Conservation (phyloP, 2,329 filamentous ascomycete species). For the Diaporthe vaccinii region DNA sequence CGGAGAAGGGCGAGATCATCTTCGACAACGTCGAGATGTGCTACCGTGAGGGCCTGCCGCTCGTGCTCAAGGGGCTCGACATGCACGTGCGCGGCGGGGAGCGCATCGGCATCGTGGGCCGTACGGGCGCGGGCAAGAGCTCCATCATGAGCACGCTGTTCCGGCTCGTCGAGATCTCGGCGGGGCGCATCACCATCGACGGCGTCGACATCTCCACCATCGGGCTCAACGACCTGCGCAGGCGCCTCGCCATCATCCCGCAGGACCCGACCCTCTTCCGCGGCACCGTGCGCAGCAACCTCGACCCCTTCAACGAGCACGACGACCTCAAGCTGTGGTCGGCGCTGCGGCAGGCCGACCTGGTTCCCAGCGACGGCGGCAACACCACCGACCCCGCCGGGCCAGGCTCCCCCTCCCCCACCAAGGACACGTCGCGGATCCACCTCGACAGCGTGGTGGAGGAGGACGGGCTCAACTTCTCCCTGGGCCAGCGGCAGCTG, state of each 20-base stretch:
- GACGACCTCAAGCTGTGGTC: slow-evolving; percentile 83
- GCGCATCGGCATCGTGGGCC: slow-evolving; percentile 79
- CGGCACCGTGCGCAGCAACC: slow-evolving; percentile 82
- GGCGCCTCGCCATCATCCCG: slow-evolving; percentile 74
- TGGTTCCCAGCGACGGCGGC: slow-evolving; percentile 62
- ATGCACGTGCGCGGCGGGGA: slow-evolving; percentile 83
- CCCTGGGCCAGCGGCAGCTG: slow-evolving; percentile 92
- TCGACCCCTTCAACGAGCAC: slow-evolving; percentile 86
- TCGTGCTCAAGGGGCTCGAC: slow-evolving; percentile 78
- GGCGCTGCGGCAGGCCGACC: slow-evolving; percentile 81
- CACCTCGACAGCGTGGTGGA: slow-evolving; percentile 89
- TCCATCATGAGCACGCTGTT: slow-evolving; percentile 76
- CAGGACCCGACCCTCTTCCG: slow-evolving; percentile 77
- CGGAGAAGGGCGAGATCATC: slow-evolving; percentile 84
- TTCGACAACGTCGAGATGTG: slow-evolving; percentile 85
- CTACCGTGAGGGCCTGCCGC: slow-evolving; percentile 78
- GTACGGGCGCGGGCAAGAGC: slow-evolving; percentile 76
- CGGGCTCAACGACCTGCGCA: slow-evolving; percentile 72
- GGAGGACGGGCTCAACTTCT: slow-evolving; percentile 96
- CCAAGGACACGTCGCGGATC: slow-evolving; percentile 68
- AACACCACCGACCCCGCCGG: slow-evolving; percentile 52
- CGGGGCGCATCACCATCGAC: slow-evolving; percentile 60
- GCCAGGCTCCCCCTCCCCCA: slow-evolving; percentile 17
- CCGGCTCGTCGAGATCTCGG: slow-evolving; percentile 64
- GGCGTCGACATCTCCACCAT: slow-evolving; percentile 68